phyloP scores from a whole-genome alignment of 352 stramenopile genomes.

The Plasmopara viticola region DNA sequence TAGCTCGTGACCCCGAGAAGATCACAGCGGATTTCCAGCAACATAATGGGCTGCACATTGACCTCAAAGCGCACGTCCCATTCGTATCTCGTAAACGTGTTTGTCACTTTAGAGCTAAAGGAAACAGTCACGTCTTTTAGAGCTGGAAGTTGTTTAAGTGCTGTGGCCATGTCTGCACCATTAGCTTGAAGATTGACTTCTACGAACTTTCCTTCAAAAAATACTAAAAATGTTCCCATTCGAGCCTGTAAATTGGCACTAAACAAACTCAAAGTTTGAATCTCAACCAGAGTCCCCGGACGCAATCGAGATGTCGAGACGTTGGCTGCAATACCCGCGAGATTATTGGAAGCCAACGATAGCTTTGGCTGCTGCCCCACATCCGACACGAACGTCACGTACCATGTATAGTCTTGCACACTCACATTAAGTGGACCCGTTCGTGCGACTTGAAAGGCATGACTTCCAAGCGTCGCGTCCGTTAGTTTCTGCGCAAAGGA shows the following conservation, averaged over 20 bases:
- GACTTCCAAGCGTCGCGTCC: neutral
- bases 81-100: neutral
- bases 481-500: slow-evolving; percentile 1
- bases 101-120: neutral
- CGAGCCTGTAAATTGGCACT: neutral
- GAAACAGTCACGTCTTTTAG: neutral
- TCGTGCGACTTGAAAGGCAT: neutral
- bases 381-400: slow-evolving; percentile 1
- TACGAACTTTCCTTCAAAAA: neutral
- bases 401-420: neutral
- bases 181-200: neutral
- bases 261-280: neutral
- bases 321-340: neutral
- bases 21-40: neutral
- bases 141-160: neutral
- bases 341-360: neutral
- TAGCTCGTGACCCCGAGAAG: neutral
- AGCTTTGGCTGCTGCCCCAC: neutral
- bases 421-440: neutral
- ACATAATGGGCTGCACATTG: neutral
- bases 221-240: neutral
- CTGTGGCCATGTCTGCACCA: neutral
- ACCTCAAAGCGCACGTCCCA: slow-evolving; percentile 1
- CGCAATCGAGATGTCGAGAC: neutral
- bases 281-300: neutral